phyloP scores from a whole-genome alignment of 768 basidiomycete species.

The Pleurotus tuoliensis region DNA sequence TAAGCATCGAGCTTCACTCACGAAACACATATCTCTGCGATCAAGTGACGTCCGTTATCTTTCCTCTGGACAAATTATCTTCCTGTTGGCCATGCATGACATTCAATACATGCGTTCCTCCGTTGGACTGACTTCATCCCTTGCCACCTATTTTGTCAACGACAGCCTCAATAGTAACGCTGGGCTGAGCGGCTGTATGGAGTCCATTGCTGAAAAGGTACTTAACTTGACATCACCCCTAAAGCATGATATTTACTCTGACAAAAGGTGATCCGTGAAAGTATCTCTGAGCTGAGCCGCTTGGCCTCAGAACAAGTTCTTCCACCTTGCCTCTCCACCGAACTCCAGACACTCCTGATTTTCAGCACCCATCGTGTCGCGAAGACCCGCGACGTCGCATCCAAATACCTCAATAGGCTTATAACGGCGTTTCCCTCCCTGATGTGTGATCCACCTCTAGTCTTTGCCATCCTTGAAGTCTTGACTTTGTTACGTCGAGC shows the following conservation, averaged over 20 bases:
- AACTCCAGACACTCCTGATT: conserved; percentile 74
- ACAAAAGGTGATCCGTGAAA: conserved; percentile 71
- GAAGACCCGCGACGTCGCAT: conserved; percentile 78
- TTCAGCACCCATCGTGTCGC: conserved; percentile 78
- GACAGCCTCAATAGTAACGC: conserved; percentile 73
- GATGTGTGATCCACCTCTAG: conserved; percentile 85
- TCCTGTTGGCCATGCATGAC: conserved; percentile 82
- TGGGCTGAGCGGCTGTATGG: conserved; percentile 73
- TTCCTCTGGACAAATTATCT: conserved; percentile 79
- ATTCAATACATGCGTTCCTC: conserved; percentile 85
- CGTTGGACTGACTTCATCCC: conserved; percentile 72
- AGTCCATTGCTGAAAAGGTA: conserved; percentile 83
- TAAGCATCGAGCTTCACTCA: conserved; percentile 63
- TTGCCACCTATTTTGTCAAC: conserved; percentile 87
- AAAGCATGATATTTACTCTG: conserved; percentile 5
- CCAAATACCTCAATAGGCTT: conserved; percentile 78
- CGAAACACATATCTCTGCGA: conserved; percentile 62
- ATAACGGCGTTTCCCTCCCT: conserved; percentile 92
- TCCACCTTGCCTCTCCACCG: conserved; percentile 60
- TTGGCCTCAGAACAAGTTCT: conserved; percentile 80
- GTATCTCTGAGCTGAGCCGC: conserved; percentile 63
- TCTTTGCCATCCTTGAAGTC: conserved; percentile 87
- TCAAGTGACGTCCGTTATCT: conserved; percentile 68
- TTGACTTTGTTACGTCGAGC: conserved; percentile 84
- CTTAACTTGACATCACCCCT: conserved; percentile 4